phyloP scores from a whole-genome alignment of 1,284 basidiomycete genomes.

The Cryptococcus wingfieldii region DNA sequence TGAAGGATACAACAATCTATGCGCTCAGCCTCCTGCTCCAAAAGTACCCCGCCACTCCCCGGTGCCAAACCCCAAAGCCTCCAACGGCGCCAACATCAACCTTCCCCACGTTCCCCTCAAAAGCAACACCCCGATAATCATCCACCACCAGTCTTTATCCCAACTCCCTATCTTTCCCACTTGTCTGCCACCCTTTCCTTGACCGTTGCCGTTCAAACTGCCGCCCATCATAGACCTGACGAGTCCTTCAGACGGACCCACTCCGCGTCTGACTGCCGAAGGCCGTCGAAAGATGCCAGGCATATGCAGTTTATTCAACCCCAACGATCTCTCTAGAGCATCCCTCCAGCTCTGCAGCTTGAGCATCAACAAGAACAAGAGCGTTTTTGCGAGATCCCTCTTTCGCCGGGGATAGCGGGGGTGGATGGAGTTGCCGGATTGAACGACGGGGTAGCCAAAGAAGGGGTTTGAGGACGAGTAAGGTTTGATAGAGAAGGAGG shows the following conservation, averaged over 20 bases:
- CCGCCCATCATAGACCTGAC: slow-evolving; percentile 4
- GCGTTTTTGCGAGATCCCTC: slow-evolving; percentile 47
- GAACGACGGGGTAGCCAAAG: slow-evolving; percentile 47
- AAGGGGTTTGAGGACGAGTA: slow-evolving; percentile 42
- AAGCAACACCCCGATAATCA: slow-evolving; percentile 41
- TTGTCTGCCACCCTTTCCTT: slow-evolving; percentile 2
- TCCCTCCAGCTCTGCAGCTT: slow-evolving; percentile 39
- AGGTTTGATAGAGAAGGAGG: slow-evolving; percentile 13
- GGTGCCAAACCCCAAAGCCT: slow-evolving; percentile 22
- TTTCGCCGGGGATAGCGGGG: slow-evolving; percentile 45
- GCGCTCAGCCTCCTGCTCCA: slow-evolving; percentile 5
- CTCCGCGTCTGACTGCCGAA: neutral
- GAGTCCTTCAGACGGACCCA: slow-evolving; percentile 16
- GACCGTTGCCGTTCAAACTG: neutral
- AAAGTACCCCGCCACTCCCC: slow-evolving; percentile 20
- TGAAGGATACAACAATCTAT: neutral
- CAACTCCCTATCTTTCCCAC: slow-evolving; percentile 8
- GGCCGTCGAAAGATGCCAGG: neutral
- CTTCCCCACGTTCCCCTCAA: slow-evolving; percentile 42
- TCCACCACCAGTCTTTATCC: slow-evolving; percentile 45
- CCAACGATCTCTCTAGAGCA: slow-evolving; percentile 29
- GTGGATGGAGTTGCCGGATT: slow-evolving; percentile 21
- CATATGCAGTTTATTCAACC: slow-evolving; percentile 20
- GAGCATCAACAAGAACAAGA: slow-evolving; percentile 47
- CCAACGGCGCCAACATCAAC: slow-evolving; percentile 29